Evolutionary conservation across 2,329 filamentous ascomycete genomes (phyloP).

Genomic region (Aspergillus quadricinctus): DNA sequence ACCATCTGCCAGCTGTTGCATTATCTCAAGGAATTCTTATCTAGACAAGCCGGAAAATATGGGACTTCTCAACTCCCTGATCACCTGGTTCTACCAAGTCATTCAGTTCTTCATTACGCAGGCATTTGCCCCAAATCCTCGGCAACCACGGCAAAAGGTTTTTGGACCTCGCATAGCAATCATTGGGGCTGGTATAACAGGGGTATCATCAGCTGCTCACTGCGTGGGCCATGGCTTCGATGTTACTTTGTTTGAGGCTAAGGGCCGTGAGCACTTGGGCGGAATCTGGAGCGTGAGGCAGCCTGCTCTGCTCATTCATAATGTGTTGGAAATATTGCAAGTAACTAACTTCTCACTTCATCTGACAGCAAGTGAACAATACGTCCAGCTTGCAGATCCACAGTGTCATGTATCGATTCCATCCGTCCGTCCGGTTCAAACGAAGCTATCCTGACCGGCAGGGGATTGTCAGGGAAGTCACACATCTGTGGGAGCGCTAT

Average conservation of each 20-base stretch:
- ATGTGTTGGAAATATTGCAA: conserved; percentile 1
- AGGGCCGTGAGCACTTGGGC: conserved; percentile 57
- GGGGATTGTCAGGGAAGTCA: conserved; percentile 70
- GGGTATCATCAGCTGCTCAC: conserved; percentile 73
- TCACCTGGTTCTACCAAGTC: too few species aligned
- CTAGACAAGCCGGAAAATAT: too few species aligned
- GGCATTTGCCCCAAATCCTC: too few species aligned
- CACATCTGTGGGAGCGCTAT: conserved; percentile 71
- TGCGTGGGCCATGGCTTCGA: conserved; percentile 84
- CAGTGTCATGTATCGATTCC: conserved; percentile 82
- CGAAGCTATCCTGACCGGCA: conserved; percentile 72
- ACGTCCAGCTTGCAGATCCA: conserved; percentile 81
- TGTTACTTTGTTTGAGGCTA: conserved; percentile 70
- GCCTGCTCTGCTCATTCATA: background rate
- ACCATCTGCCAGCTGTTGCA: too few species aligned
- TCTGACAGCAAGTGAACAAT: conserved; percentile 65
- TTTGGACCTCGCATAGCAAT: conserved; percentile 48
- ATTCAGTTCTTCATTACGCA: too few species aligned
- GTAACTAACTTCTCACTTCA: background rate
- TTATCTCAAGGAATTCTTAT: too few species aligned
- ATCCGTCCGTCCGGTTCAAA: conserved; percentile 71
- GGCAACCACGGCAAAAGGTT: too few species aligned
- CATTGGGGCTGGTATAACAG: conserved; percentile 69
- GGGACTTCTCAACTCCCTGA: too few species aligned
- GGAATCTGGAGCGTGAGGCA: conserved; percentile 72